Base-by-base conservation (phyloP, 2,329 filamentous ascomycete species). In the Myriosclerotinia curreyana region DNA sequence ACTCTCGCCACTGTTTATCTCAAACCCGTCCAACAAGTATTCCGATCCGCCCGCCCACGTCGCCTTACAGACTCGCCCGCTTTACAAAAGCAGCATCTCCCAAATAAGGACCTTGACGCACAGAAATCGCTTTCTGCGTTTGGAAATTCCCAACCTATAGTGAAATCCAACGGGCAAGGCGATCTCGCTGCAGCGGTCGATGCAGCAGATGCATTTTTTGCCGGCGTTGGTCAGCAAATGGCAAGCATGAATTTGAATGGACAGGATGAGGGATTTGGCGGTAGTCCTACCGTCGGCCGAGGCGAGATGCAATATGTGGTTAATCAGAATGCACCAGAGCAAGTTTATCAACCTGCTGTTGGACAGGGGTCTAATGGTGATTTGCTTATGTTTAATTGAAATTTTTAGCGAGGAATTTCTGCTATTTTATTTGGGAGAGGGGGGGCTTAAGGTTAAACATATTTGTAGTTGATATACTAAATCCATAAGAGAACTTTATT, bases 1-100 rank as follows among this genome's bases (percentile, higher is more conserved):
- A 98, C 95, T 0, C 83, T 99, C 4, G 95, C 95, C 4, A 99
- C 95, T 0, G 94, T 99, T 60, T 99, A 99, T 76, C 85, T 99
- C 58, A 99, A 99, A 76, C 95, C 95, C 4, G 94, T 99, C 7
- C 92, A 98, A 75, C 94, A 95, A 62, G 95, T 99, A 12, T 99
- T 99, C 82, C 89, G 95, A 64, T 89, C 88, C 22, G 94, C 95
- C 15, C 85, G 95, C 17, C 89, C 91, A 1, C 84, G 92, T 28
- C 87, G 87, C 64, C 82, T 99, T 2, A 82, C 86, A 63, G 91
- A 96, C 61, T 94, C 89, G 2, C 93, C 94, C 0, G 93, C 93
- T 0, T 80, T 99, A 48, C 95, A 97, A 77, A 88, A 86, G 68
- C 84, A 90, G 63, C 80, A 81, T 20, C 76, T 91, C 0, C 85